A percentile compares a stretch with the other conserved stretches of the same genome.
These are phyloP conservation scores for Colletotrichum tabaci DNA, from an alignment of 2,329 filamentous ascomycete genomes.

Conservation along the genomic window DNA sequence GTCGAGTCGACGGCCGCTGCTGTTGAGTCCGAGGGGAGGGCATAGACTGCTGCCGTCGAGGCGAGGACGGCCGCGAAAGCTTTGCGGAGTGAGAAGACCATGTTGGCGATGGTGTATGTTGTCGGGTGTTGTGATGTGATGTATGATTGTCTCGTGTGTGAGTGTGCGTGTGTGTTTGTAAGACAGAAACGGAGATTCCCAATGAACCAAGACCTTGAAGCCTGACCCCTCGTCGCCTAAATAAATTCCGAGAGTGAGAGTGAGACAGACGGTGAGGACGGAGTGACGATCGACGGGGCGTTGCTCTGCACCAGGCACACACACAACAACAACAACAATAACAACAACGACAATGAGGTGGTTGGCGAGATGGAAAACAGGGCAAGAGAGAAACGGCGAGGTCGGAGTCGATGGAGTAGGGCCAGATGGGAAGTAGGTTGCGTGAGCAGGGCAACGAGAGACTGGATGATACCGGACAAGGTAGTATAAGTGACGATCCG, in stretches of 20 bases:
- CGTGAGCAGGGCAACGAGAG: slow-evolving; percentile 27
- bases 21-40: slow-evolving; percentile 39
- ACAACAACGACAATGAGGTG: slow-evolving; percentile 16
- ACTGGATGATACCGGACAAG: slow-evolving; percentile 27
- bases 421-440: slow-evolving; percentile 15
- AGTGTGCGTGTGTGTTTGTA: background rate
- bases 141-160: background rate
- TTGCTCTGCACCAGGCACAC: slow-evolving; percentile 13
- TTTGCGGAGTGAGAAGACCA: slow-evolving; percentile 48
- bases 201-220: background rate
- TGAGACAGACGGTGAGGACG: too few species aligned
- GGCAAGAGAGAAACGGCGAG: slow-evolving; percentile 11
- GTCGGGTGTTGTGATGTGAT: background rate
- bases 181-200: background rate
- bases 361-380: slow-evolving; percentile 27
- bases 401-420: slow-evolving; percentile 8
- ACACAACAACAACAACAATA: background rate
- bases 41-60: slow-evolving; percentile 42
- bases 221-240: background rate
- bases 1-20: slow-evolving; percentile 35
- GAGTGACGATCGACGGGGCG: background rate
- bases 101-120: slow-evolving; percentile 39
- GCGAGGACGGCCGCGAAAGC: slow-evolving; percentile 46
- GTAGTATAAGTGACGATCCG: slow-evolving; percentile 8
- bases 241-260: background rate